Evolutionary conservation across 306 rosid species (phyloP), one percentile per base, ranked within the genome.

Genomic region (Ziziphus jujuba): DNA sequence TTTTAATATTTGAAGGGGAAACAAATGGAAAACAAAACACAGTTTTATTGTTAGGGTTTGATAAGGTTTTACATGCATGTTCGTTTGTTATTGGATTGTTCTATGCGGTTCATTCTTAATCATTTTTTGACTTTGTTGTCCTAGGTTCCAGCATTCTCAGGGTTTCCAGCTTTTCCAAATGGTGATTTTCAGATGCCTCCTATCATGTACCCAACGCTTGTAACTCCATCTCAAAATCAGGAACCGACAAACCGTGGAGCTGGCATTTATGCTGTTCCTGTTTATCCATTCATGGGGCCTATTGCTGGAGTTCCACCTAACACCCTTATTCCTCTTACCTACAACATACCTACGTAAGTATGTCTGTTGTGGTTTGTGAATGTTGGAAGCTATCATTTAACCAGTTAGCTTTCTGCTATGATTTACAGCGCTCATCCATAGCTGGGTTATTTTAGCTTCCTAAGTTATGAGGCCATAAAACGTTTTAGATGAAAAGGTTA

Each of bases 251-350:
- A 86, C 74, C 91, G 82, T 31, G 97, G 99, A 75, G 87, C 99
- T 14, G 99, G 99, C 43, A 52, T 93, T 72, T 93, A 90, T 80
- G 97, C 97, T 28, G 97, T 93, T 67, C 91, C 96, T 8, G 74
- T 79, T 65, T 57, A 83, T 66, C 85, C 87, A 2, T 88, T 58
- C 79, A 75, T 74, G 71, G 90, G 95, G n/a, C 87, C 83, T 34
- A 79, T 83, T 66, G 61, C 85, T 60, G 99, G 97, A 77, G 53
- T 88, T 63, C 70, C 96, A 6, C 69, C 82, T 60, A 80, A 82
- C 72, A 72, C 80, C 45, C 87, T 93, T 57, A 85, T 88, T 78
- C 99, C 97, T 22, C 84, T 93, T 72, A 89, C 96, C 56, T 90
- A 93, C 86, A 87, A 65, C 22, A 75, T 83, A 31, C 97, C 99